Evolutionary conservation across 352 stramenopile species (phyloP), one percentile per base, ranked within the genome.

Genomic region (Phytopythium kandeliae): DNA sequence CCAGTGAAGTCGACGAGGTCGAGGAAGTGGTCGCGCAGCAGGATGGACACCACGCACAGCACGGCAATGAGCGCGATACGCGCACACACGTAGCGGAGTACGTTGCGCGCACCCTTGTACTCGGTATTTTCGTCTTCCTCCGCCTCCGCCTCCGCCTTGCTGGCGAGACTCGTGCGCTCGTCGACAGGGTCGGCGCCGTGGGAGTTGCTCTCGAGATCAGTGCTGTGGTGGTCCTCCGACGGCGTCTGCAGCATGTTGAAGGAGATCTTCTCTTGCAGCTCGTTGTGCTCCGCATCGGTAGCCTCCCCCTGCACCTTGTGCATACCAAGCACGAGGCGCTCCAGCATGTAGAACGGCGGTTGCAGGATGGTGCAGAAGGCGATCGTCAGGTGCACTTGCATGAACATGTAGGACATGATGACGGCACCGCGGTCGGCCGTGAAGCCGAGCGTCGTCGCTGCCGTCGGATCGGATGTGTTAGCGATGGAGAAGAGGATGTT

Each of bases 1-100:
- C 71, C 71, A 9, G 70, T 74, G 44, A 82, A 82, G 64, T 82
- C 71, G 0, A 74, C 56, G 12, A 82, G 58, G 44, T 78, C 71
- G 31, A 68, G 50, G 50, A 82, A 74, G 28, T 74, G 52, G 48
- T 78, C 58, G 15, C 71, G 58, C 6, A 76, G 55, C 34, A 72
- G 60, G 24, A 78, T 56, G 7, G 71, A 67, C 10, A 55, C 55
- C 19, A 74, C 54, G 17, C 75, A 61, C 8, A 76, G 64, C 24
- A 65, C 30, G 17, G 54, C 54, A 6, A 78, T 47, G 48, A 78
- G 65, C 21, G 48, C 57, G 17, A 77, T 48, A 2, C 71, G 65
- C 26, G 78, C 44, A 0, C 33, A 9, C 1, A 77, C 50, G 52
- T 71, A 73, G 12, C 63, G 63, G 4, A 74, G 7, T 33, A 58